These are phyloP conservation scores for Ceriops zippeliana DNA, from an alignment of 345 rosid genomes.

Conservation along the genomic window DNA sequence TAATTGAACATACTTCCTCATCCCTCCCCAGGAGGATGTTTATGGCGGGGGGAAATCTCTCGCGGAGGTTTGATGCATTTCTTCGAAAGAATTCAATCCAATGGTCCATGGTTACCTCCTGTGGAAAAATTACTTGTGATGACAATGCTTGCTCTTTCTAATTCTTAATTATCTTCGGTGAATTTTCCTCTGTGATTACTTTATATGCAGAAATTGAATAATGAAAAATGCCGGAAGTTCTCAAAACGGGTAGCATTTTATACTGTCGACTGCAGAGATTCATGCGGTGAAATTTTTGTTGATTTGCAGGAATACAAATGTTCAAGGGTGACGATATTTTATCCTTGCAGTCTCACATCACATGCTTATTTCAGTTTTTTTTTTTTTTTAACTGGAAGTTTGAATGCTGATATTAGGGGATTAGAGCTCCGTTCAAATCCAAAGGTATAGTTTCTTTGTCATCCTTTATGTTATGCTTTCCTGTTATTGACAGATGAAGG, in stretches of 20 bases:
- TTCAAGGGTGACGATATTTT: constrained; percentile 35
- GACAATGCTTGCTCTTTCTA: not conserved
- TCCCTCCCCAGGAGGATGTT: constrained; percentile 54
- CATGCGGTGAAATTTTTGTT: constrained; percentile 83
- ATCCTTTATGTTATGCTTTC: not conserved
- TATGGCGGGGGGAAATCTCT: constrained; percentile 51
- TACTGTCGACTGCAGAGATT: constrained; percentile 74
- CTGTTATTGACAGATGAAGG: constrained; percentile 52
- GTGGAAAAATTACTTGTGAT: not conserved
- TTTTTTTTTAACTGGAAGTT: not conserved
- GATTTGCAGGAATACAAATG: constrained; percentile 70
- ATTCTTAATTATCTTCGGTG: not conserved
- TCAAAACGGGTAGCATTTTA: constrained; percentile 75
- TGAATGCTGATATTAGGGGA: no score
- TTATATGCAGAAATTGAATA: constrained; percentile 55
- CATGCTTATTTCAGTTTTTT: not conserved
- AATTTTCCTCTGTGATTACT: not conserved
- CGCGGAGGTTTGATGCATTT: constrained; percentile 79
- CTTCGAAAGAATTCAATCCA: constrained; percentile 81
- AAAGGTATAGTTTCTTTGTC: not conserved
- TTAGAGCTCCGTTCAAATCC: no score
- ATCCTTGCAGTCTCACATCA: not conserved
- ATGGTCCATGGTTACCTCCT: constrained; percentile 48
- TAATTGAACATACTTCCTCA: constrained; percentile 37
- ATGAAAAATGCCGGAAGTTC: constrained; percentile 69